phyloP scores from a whole-genome alignment of 441 rosid species.

The Populus hybrid region DNA sequence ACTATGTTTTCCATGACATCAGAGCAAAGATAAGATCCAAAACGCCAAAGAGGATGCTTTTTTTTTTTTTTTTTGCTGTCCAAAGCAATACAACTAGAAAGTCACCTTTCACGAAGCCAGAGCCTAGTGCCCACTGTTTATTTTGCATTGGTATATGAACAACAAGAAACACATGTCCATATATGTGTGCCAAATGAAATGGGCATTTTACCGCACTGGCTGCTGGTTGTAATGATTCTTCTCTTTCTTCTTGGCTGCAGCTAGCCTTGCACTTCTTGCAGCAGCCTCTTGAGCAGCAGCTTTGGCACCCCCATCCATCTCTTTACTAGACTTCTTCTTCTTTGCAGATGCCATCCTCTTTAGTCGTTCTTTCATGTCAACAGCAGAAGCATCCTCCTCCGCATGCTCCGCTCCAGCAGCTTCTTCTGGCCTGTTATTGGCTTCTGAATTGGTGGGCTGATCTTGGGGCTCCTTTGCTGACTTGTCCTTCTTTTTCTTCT shows the following conservation, averaged over 20 bases:
- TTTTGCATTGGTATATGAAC: conserved; percentile 35
- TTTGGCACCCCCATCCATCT: conserved; percentile 53
- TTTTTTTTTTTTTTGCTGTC: conserved; percentile 7
- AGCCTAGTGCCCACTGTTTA: conserved; percentile 18
- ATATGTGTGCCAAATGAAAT: conserved; percentile 3
- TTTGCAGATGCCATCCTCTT: conserved; percentile 50
- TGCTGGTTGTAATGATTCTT: conserved; percentile 68
- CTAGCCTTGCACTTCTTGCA: conserved; percentile 56
- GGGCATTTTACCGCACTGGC: conserved; percentile 41
- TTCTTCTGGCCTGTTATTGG: conserved; percentile 17
- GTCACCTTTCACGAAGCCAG: conserved; percentile 21
- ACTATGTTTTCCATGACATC: conserved; percentile 19
- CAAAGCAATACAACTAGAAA: conserved; percentile 20
- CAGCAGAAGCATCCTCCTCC: conserved; percentile 33
- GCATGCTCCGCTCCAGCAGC: conserved; percentile 28
- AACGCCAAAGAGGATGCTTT: conserved; percentile 13
- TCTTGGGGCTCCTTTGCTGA: conserved; percentile 36
- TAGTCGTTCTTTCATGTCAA: conserved; percentile 47
- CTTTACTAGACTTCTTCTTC: conserved; percentile 58
- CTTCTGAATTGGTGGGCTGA: conserved; percentile 23
- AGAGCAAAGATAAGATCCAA: conserved; percentile 21
- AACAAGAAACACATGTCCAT: conserved; percentile 34
- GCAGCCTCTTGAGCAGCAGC: conserved; percentile 64
- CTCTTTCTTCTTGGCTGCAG: conserved; percentile 64
- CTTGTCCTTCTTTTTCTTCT: conserved; percentile 62